Percentiles rank a stretch among this genome's conserved stretches.
phyloP scores from a whole-genome alignment of 768 basidiomycete genomes.

The Termitomyces eurrhizus region DNA sequence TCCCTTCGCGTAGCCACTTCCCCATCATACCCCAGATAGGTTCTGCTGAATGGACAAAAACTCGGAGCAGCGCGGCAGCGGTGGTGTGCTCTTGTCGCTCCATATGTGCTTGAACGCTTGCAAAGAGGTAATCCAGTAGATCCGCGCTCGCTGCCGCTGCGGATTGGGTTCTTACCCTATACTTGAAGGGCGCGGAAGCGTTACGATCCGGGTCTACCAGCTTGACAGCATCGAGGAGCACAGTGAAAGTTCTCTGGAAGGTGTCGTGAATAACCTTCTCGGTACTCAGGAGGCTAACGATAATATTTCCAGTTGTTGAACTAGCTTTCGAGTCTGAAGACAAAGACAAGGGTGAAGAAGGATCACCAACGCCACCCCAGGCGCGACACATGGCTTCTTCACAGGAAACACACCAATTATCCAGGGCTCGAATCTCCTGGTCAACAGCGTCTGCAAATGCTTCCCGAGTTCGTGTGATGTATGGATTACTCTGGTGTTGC shows the following conservation, averaged over 20 bases:
- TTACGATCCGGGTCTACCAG: constrained; percentile 23
- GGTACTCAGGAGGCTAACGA: constrained; percentile 65
- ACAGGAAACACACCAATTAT: constrained; percentile 64
- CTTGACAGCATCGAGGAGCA: constrained; percentile 48
- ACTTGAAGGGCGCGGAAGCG: constrained; percentile 18
- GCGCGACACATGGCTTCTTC: constrained; percentile 70
- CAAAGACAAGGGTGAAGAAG: neutral
- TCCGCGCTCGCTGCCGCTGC: constrained; percentile 53
- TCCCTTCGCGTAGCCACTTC: constrained; percentile 70
- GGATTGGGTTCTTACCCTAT: constrained; percentile 20
- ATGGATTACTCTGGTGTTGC: constrained; percentile 9
- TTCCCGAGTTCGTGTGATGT: constrained; percentile 61
- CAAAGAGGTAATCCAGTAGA: constrained; percentile 61
- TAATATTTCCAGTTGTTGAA: constrained; percentile 31
- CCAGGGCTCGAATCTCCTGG: constrained; percentile 51
- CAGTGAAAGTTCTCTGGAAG: constrained; percentile 56
- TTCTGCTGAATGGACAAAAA: constrained; percentile 61
- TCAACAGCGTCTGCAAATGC: constrained; percentile 79
- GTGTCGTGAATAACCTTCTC: constrained; percentile 55
- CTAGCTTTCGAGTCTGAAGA: neutral
- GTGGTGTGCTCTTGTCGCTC: constrained; percentile 55
- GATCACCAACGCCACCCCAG: constrained; percentile 32
- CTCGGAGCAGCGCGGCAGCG: constrained; percentile 52
- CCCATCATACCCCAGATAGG: constrained; percentile 74
- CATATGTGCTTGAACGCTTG: constrained; percentile 51